Conservation (phyloP, 441 rosid species). For the Gossypium schwendimanii region DNA sequence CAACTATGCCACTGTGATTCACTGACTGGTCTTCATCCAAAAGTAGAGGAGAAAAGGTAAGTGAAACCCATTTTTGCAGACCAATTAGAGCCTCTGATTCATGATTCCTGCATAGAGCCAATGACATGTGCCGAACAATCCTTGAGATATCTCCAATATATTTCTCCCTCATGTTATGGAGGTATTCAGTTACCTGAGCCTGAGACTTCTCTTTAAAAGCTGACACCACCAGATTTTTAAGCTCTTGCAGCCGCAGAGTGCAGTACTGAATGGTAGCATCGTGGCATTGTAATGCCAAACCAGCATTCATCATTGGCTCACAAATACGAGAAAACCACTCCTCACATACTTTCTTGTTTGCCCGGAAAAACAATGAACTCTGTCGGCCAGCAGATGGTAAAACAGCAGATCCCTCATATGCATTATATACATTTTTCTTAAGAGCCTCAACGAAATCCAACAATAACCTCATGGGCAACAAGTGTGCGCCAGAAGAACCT, state of each 20-base stretch:
- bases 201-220: conserved; percentile 68
- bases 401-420: conserved; percentile 90
- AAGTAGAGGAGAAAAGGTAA: conserved; percentile 64
- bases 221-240: conserved; percentile 45
- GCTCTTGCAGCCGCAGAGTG: conserved; percentile 78
- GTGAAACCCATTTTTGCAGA: conserved; percentile 71
- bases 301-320: conserved; percentile 99
- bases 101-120: conserved; percentile 72
- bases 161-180: conserved; percentile 45
- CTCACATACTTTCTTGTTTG: conserved; percentile 94
- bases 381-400: conserved; percentile 66
- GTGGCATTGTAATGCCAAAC: conserved; percentile 83
- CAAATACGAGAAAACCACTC: conserved; percentile 99
- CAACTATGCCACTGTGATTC: conserved; percentile 32
- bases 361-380: conserved; percentile 83
- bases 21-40: conserved; percentile 52
- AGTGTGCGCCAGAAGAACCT: conserved; percentile 88
- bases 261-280: conserved; percentile 86
- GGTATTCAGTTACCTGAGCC: conserved; percentile 52
- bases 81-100: conserved; percentile 80
- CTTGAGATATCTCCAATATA: conserved; percentile 60
- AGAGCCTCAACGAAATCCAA: conserved; percentile 94
- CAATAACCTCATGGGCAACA: conserved; percentile 91
- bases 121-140: conserved; percentile 63
- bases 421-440: conserved; percentile 93